Conservation (phyloP, 1,139 yeast species). For the Sugiyamaella castrensis region DNA sequence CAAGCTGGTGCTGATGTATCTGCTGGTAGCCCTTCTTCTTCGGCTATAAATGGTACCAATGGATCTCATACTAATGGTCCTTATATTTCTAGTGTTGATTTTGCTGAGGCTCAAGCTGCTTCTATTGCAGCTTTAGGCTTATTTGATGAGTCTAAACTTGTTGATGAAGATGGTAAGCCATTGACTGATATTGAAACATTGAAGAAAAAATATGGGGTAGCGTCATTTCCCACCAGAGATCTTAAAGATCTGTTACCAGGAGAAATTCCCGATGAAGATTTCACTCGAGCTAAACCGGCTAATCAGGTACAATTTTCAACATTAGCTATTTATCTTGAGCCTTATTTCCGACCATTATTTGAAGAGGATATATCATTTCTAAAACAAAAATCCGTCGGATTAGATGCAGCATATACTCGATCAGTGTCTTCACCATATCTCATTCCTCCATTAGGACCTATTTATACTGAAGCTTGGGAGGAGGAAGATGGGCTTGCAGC, state of each 20-base stretch:
- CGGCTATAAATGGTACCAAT: neutral
- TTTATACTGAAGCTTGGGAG: constrained; percentile 80
- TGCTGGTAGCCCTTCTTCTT: neutral
- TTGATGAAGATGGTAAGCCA: constrained; percentile 46
- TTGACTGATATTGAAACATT: constrained; percentile 66
- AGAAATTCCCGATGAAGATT: constrained; percentile 79
- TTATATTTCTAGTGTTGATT: constrained; percentile 72
- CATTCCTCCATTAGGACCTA: constrained; percentile 82
- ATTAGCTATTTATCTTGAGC: constrained; percentile 79
- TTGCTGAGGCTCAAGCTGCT: constrained; percentile 67
- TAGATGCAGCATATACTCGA: constrained; percentile 26
- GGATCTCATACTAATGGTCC: constrained; percentile 1
- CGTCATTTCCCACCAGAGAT: constrained; percentile 80
- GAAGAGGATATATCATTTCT: constrained; percentile 81
- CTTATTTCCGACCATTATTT: constrained; percentile 69
- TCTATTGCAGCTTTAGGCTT: constrained; percentile 72
- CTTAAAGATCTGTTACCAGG: constrained; percentile 80
- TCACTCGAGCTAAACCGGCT: constrained; percentile 78
- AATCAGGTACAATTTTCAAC: constrained; percentile 93
- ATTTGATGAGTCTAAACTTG: constrained; percentile 49
- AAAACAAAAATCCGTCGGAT: constrained; percentile 47
- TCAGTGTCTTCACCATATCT: constrained; percentile 39
- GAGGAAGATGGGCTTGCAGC: constrained; percentile 62
- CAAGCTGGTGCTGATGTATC: neutral
- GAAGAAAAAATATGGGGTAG: constrained; percentile 79